Evolutionary conservation across 176 grass and related monocot species (phyloP), one percentile per base, ranked within the genome.

Genomic region (Puccinellia tenuiflora): DNA sequence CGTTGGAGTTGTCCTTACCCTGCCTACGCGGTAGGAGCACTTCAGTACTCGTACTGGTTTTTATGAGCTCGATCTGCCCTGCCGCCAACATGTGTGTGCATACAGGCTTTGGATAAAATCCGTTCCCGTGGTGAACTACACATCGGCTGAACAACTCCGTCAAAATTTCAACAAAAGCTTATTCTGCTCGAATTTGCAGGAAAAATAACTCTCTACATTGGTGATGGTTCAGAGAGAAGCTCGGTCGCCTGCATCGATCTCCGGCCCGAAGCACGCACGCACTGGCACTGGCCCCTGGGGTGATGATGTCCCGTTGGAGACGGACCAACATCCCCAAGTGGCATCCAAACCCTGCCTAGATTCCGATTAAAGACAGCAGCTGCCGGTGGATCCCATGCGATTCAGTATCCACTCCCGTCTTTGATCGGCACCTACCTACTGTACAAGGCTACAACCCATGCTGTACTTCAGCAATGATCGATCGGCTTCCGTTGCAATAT

Each of bases 281-380:
- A 29, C 45, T 2, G 39, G 3, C 42, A 13, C 33, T 34, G 33
- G 3, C 33, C 33, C 1, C 0, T n/a, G n/a, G 24, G 9, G 22
- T 20, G 21, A 15, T 29, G 25, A 73, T 88, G 31, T 65, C 66
- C 39, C 66, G 77, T 63, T 34, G 34, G 43, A 64, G 80, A 15
- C 40, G 1, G 14, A 47, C 75, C 75, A 88, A 35, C 75, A 84
- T 34, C 54, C 25, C 51, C 80, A 52, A 54, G 80, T 52, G 80
- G 53, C 65, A 25, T 54, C 65, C 80, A 7, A 22, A 4, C 15
- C 17, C 74, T 39, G 38, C 20, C 18, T 53, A 83, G 73, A 78
- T 73, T 83, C 43, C 42, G 18, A 72, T 88, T 69, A 50, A 52
- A 47, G 14, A 61, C 31, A 7, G 14, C 3, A n/a, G n/a, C 3